phyloP scores from a whole-genome alignment of 306 rosid species.

The Vigna radiata region DNA sequence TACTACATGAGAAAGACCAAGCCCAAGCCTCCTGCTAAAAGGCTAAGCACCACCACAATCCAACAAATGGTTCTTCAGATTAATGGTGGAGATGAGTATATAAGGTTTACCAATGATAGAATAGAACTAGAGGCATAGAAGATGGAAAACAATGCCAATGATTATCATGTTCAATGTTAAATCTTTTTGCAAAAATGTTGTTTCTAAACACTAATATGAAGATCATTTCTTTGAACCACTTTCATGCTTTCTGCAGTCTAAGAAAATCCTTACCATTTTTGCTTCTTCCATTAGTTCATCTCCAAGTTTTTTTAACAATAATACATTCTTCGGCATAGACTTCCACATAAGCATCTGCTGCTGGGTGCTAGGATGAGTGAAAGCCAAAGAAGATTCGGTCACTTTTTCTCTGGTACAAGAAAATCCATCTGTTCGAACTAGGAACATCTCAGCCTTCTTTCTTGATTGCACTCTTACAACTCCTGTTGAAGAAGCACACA shows the following conservation, averaged over 20 bases:
- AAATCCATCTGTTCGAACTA: constrained; percentile 96
- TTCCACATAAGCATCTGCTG: constrained; percentile 99
- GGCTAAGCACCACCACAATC: constrained; percentile 22
- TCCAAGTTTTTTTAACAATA: constrained; percentile 91
- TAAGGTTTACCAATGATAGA: constrained; percentile 23
- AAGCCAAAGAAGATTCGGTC: constrained; percentile 96
- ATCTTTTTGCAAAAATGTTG: constrained; percentile 11
- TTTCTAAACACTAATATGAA: not conserved
- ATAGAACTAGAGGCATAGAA: not conserved
- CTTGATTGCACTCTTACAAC: constrained; percentile 98
- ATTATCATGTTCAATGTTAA: constrained; percentile 24
- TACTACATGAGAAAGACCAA: not conserved
- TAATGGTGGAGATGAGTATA: not conserved
- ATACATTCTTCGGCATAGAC: constrained; percentile 86
- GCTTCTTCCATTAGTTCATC: constrained; percentile 96
- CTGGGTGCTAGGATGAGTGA: constrained; percentile 96
- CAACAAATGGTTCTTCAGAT: constrained; percentile 10
- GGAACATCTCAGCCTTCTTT: constrained; percentile 98
- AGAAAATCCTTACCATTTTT: constrained; percentile 70
- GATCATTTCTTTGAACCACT: constrained; percentile 9
- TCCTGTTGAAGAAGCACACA: constrained; percentile 98
- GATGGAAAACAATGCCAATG: constrained; percentile 19
- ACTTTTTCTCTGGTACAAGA: constrained; percentile 97
- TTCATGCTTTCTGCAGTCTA: not conserved
- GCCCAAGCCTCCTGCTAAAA: not conserved